Evolutionary conservation across 108 stramenopile species (phyloP).

Genomic region (Asterionellopsis glacialis): DNA sequence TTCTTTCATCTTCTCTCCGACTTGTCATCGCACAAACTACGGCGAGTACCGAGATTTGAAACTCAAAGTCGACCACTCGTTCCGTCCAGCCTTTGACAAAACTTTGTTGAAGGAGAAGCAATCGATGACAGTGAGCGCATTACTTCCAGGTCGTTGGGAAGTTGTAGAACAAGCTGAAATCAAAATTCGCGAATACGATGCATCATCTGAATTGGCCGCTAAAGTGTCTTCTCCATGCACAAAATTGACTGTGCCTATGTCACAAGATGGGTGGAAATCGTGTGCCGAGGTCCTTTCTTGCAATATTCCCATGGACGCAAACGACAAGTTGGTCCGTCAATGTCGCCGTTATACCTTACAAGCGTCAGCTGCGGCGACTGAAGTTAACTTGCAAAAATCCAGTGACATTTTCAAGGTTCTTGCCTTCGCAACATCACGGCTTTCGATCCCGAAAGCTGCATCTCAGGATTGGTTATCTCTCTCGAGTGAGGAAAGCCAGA

Average conservation of each 20-base stretch:
- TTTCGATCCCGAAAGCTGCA: slow-evolving; percentile 8
- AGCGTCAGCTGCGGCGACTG: too few relatives aligned
- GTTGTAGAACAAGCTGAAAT: background rate
- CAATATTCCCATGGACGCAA: slow-evolving; percentile 7
- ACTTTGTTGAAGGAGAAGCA: background rate
- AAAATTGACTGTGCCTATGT: background rate
- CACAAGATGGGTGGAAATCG: slow-evolving; percentile 8
- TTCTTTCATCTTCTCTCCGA: slow-evolving; percentile 18
- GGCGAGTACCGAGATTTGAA: slow-evolving; percentile 20
- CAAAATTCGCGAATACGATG: background rate
- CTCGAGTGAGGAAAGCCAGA: background rate
- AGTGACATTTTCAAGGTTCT: slow-evolving; percentile 15
- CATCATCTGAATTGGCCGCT: background rate
- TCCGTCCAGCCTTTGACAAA: background rate
- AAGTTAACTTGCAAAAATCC: slow-evolving; percentile 19
- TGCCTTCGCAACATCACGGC: slow-evolving; percentile 18
- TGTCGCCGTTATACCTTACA: too few relatives aligned
- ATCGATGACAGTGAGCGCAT: background rate
- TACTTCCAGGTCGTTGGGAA: background rate
- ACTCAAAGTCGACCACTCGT: slow-evolving; percentile 9
- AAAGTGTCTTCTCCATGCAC: background rate
- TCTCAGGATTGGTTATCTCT: slow-evolving; percentile 2
- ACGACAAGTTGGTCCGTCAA: too few relatives aligned
- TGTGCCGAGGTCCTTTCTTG: slow-evolving; percentile 7
- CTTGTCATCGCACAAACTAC: slow-evolving; percentile 11